Base-by-base conservation (phyloP, 2,329 filamentous ascomycete species). In the Pochonia chlamydosporia region DNA sequence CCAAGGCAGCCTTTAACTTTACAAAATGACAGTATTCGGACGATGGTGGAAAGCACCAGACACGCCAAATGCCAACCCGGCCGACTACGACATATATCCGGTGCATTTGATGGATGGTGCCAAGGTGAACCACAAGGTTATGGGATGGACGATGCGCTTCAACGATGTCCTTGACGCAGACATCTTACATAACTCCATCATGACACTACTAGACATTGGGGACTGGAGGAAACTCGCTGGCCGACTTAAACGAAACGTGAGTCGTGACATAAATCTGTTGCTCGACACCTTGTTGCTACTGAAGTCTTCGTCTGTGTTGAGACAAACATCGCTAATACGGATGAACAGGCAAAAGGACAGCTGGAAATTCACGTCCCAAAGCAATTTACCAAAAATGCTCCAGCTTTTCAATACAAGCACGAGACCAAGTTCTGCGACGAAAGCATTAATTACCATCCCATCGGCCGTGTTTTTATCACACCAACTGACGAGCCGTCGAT, bases 151-250 rank as follows among this genome's bases (percentile, higher is more conserved):
- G 14, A 41, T 49, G 28, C 36, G 47, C 18, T 49, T 49, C 42
- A 20, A 49, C 20, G 36, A 45, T 20, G 42, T 69, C 3, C 60
- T 75, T 7, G 69, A 75, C 47, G 53, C 59, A 1, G 52, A 65
- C 0, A 68, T 61, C 35, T 59, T 75, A 10, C 56, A 58, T 4
- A 43, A 44, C 7, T 55, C 68, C 1, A 54, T 74, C 3, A 54
- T 59, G n/a, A 52, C 51, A 11, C 53, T 75, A 28, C 50, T 73
- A 13, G 58, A 66, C 13, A 63, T 59, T n/a, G 65, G 64, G 1
- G 65, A 66, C 21, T 75, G 71, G 72, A 61, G 60, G 26, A 70
- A 70, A 49, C 48, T 75, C 1, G 70, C 69, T 0, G 72, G 69
- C 11, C 63, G 72, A n/a, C 49, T 75, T 11, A 59, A 71, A 13